Evolutionary conservation across 805 yeast genomes (phyloP).

Genomic region (Crinitomyces ghanaensis): DNA sequence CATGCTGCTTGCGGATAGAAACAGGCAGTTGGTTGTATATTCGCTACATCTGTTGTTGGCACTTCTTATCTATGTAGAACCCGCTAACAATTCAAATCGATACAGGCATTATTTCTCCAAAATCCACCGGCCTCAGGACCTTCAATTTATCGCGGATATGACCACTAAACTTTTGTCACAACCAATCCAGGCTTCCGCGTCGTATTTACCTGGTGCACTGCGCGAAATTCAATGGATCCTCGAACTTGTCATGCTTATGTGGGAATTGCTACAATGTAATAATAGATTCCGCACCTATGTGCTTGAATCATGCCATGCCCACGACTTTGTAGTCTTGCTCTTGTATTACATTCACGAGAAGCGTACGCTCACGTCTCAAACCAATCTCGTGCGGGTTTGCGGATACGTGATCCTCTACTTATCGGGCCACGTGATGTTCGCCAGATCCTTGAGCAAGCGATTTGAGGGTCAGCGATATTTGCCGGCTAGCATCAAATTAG

Average conservation of each 20-base stretch:
- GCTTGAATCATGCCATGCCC: conserved; percentile 36
- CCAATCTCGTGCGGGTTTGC: conserved; percentile 23
- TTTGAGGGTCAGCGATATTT: conserved; percentile 21
- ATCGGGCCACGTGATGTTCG: conserved; percentile 19
- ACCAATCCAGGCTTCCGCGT: conserved; percentile 27
- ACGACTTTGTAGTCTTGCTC: conserved; percentile 43
- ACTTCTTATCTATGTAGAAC: conserved; percentile 54
- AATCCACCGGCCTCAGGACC: conserved; percentile 25
- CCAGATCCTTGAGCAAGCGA: conserved; percentile 14
- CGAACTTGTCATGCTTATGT: conserved; percentile 51
- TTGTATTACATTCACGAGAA: conserved; percentile 47
- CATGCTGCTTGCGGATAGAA: conserved; percentile 16
- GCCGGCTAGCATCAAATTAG: conserved; percentile 19
- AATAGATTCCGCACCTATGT: conserved; percentile 26
- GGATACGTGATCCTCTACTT: conserved; percentile 23
- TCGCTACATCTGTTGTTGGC: conserved; percentile 52
- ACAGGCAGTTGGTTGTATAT: conserved; percentile 35
- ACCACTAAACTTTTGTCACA: conserved; percentile 26
- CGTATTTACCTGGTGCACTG: conserved; percentile 22
- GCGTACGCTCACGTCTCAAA: conserved; percentile 23
- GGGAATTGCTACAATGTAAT: conserved; percentile 75
- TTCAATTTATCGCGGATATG: conserved; percentile 24
- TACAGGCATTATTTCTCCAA: conserved; percentile 25
- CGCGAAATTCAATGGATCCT: conserved; percentile 33
- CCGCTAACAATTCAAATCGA: conserved; percentile 25